Base-by-base conservation (phyloP, 1,284 basidiomycete species). In the Leccinum griseonigrum region DNA sequence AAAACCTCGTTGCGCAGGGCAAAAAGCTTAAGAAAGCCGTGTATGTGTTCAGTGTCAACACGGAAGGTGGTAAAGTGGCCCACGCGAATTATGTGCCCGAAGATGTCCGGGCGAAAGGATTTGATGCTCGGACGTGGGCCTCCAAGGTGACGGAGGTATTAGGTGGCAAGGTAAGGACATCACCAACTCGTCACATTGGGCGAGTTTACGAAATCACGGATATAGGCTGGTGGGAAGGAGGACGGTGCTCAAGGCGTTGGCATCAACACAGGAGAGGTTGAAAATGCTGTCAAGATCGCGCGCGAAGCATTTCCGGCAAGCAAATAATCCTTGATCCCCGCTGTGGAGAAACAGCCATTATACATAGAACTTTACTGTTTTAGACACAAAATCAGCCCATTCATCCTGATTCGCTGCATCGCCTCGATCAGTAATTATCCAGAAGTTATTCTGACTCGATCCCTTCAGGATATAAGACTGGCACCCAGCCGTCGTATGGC, bases 221-320 rank as follows among this genome's bases (percentile, higher is more conserved):
- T 62, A 11, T 68, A 94, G 92, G 93, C 93, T 62, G 95, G 95
- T 62, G 95, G 95, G 22, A 97, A 95, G 77, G 92, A 93, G 63
- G 95, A 97, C 55, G 83, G 85, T 60, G 91, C 91, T 3, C 94
- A 95, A 70, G 95, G 95, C 54, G 87, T 95, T 18, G 95, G 95
- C 52, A 77, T 80, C 10, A 83, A 94, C 66, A 74, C 82, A 3
- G 76, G 77, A 50, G 90, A 86, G 75, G 77, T 95, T 3, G 76
- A 83, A 22, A 91, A 93, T 64, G 95, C 93, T 1, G 71, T 96
- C 36, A 75, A 72, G 54, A 79, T 80, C 51, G 92, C 90, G 8
- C 78, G 77, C 64, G 72, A 78, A 56, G 83, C 82, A 64, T 77
- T 84, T 61, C 61, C 56, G 26, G 55, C 54, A 48, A 54, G 59